A percentile compares a stretch with the other conserved stretches of the same genome.
Conservation (phyloP, 169 alveolate species). For the Plasmodium cynomolgi region DNA sequence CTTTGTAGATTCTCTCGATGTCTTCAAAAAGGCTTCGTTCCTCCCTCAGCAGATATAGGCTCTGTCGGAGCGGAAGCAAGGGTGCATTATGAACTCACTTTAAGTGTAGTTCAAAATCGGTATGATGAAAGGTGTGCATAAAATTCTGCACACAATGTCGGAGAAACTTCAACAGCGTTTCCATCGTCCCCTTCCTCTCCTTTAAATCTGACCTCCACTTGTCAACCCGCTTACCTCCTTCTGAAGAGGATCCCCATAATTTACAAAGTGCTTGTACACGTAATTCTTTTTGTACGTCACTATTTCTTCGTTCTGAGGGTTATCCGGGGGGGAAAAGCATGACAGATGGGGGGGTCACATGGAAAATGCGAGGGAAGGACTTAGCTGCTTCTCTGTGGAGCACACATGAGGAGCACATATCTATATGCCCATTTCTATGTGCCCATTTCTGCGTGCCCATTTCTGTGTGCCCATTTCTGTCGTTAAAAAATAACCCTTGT, state of each 20-base stretch:
- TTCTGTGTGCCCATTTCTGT: neutral
- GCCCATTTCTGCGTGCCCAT: neutral
- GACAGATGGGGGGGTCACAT: neutral
- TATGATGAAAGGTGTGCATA: neutral
- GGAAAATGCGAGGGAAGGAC: too few relatives aligned
- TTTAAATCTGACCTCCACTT: too few relatives aligned
- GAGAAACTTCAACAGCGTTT: neutral
- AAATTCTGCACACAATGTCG: neutral
- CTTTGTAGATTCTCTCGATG: constrained; percentile 11
- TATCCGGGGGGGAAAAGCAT: neutral
- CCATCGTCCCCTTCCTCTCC: too few relatives aligned
- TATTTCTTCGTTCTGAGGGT: constrained; percentile 38
- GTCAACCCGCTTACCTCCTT: constrained; percentile 2
- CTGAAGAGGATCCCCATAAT: constrained; percentile 14
- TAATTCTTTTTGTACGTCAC: constrained; percentile 21
- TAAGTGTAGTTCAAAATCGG: neutral
- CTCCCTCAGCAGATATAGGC: constrained; percentile 18
- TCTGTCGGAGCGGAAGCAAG: neutral
- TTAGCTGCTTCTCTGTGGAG: neutral
- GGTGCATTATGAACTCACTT: neutral
- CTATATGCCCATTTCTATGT: neutral
- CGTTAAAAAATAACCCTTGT: neutral
- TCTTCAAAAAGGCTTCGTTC: constrained; percentile 42
- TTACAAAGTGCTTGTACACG: constrained; percentile 45
- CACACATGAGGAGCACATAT: too few relatives aligned